phyloP scores from a whole-genome alignment of 108 stramenopile genomes.

The Halocafeteria seosinensis region DNA sequence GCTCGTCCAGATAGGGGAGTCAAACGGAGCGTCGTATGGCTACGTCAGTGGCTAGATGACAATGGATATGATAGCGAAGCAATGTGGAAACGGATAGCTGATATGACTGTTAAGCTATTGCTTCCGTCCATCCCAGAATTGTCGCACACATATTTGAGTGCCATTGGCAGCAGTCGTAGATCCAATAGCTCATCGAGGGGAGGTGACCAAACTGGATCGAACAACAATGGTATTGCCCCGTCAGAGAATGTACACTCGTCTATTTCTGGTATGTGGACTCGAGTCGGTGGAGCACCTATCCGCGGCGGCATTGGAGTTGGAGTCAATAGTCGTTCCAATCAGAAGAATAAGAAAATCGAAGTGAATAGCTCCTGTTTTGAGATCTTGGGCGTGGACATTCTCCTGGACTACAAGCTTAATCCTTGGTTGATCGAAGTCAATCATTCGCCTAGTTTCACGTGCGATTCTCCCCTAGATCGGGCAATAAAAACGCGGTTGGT shows the following conservation, averaged over 20 bases:
- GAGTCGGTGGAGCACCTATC: background rate
- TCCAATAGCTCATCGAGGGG: too few relatives aligned
- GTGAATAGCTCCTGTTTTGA: slow-evolving; percentile 35
- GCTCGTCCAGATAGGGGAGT: too few relatives aligned
- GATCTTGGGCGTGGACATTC: slow-evolving; percentile 60
- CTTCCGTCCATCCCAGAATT: slow-evolving; percentile 47
- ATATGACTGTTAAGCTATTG: slow-evolving; percentile 47
- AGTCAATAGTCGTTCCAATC: background rate
- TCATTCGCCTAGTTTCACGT: slow-evolving; percentile 36
- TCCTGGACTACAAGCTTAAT: slow-evolving; percentile 53
- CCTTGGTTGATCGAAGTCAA: slow-evolving; percentile 73
- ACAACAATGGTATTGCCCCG: background rate
- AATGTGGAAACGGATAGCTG: slow-evolving; percentile 48
- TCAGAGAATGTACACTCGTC: background rate
- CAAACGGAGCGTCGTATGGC: slow-evolving; percentile 54
- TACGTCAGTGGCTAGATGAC: slow-evolving; percentile 40
- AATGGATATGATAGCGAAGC: slow-evolving; percentile 26
- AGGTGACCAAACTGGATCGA: background rate
- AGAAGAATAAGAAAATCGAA: background rate
- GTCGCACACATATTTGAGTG: slow-evolving; percentile 32
- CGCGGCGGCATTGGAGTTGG: background rate
- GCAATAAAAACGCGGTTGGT: slow-evolving; percentile 26
- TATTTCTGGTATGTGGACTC: too few relatives aligned
- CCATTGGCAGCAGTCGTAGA: slow-evolving; percentile 18
- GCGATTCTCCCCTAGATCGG: slow-evolving; percentile 36